These are phyloP conservation scores for Spathaspora passalidarum DNA, from an alignment of 805 yeast genomes.

Conservation along the genomic window DNA sequence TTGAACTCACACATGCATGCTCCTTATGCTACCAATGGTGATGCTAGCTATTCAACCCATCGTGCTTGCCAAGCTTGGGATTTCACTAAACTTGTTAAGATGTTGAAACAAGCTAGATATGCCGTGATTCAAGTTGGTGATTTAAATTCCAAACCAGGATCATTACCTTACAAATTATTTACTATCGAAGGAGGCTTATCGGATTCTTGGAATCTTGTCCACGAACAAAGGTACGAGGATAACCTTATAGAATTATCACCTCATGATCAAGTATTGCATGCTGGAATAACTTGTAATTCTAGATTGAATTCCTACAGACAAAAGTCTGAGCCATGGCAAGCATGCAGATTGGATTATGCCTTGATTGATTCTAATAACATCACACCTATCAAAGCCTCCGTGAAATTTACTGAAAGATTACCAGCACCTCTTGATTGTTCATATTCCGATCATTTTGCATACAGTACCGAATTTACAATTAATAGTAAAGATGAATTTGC, in stretches of 20 bases:
- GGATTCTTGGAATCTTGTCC: conserved; percentile 79
- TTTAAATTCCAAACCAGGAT: conserved; percentile 83
- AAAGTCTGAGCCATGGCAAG: conserved; percentile 54
- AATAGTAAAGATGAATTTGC: conserved; percentile 7
- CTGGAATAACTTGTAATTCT: conserved; percentile 91
- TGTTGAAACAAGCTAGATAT: conserved; percentile 70
- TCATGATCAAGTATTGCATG: conserved; percentile 57
- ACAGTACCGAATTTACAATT: conserved; percentile 33
- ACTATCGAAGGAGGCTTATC: conserved; percentile 63
- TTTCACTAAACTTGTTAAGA: conserved; percentile 61
- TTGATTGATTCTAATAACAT: conserved; percentile 60
- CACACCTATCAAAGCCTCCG: conserved; percentile 58
- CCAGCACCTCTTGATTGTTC: conserved; percentile 57
- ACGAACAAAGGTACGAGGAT: conserved; percentile 19
- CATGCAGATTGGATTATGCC: conserved; percentile 89
- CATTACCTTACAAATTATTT: conserved; percentile 74
- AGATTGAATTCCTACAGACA: conserved; percentile 83
- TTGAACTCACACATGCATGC: conserved; percentile 97
- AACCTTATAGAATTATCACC: conserved; percentile 26
- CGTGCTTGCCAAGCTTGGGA: conserved; percentile 98
- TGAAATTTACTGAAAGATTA: conserved; percentile 67
- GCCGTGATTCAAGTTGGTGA: conserved; percentile 91
- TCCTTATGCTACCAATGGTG: conserved; percentile 75
- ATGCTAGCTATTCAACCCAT: conserved; percentile 86
- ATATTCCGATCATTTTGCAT: conserved; percentile 92